phyloP scores from a whole-genome alignment of 768 basidiomycete genomes.

The Filobasidium floriforme region DNA sequence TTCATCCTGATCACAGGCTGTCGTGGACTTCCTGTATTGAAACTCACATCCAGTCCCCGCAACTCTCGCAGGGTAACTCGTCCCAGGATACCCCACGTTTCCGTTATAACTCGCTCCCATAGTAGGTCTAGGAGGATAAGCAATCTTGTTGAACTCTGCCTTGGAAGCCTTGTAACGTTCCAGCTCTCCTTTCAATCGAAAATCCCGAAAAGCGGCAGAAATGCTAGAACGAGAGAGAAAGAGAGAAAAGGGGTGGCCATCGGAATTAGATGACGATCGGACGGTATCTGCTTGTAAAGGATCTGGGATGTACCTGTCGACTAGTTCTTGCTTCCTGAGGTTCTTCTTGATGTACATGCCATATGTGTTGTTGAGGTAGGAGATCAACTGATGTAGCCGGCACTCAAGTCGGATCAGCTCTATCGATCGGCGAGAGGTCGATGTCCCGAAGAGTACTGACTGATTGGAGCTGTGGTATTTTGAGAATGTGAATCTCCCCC shows the following conservation, averaged over 20 bases:
- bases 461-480: conserved; percentile 9
- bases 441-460: not conserved
- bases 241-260: not conserved
- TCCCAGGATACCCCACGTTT: too few relatives aligned
- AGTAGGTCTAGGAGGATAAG: not conserved
- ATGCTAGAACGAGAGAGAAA: not conserved
- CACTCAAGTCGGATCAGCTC: not conserved
- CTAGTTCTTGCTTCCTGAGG: conserved; percentile 14
- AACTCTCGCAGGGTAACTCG: too few relatives aligned
- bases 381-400: not conserved
- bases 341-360: conserved; percentile 11
- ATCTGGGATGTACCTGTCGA: not conserved
- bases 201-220: not conserved
- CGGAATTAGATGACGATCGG: not conserved
- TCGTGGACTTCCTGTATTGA: too few relatives aligned
- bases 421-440: not conserved
- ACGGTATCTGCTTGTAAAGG: not conserved
- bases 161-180: not conserved
- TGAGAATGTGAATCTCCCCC: conserved; percentile 13
- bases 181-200: not conserved
- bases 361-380: not conserved
- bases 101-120: too few relatives aligned
- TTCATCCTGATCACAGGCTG: too few relatives aligned
- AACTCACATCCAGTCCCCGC: too few relatives aligned
- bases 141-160: not conserved